Conservation (phyloP, 2,329 filamentous ascomycete species). For the Lachnellula arida region DNA sequence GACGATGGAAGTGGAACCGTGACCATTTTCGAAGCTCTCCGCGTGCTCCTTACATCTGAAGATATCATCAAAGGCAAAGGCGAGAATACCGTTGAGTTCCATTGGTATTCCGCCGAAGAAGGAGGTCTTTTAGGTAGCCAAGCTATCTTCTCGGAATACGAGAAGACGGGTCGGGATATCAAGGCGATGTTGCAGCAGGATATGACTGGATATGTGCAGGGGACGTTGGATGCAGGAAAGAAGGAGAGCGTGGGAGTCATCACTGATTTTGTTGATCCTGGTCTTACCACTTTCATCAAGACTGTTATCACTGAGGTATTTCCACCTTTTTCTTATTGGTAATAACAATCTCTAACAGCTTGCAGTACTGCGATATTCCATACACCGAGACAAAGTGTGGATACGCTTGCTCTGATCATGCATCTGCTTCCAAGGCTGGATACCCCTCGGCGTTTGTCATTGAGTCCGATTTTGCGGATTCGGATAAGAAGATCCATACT, state of each 20-base stretch:
- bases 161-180: constrained; percentile 66
- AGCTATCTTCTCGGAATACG: constrained; percentile 81
- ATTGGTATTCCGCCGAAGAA: constrained; percentile 93
- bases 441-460: constrained; percentile 75
- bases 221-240: constrained; percentile 75
- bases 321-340: background rate
- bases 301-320: constrained; percentile 66
- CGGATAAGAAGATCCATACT: constrained; percentile 65
- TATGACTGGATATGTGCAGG: constrained; percentile 88
- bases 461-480: constrained; percentile 64
- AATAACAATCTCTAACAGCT: constrained; percentile 2
- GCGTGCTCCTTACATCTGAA: constrained; percentile 70
- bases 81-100: constrained; percentile 88
- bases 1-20: constrained; percentile 92
- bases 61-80: constrained; percentile 67
- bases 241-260: constrained; percentile 88
- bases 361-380: constrained; percentile 78
- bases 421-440: constrained; percentile 67
- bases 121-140: constrained; percentile 83
- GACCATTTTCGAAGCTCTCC: constrained; percentile 88
- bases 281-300: constrained; percentile 86
- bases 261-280: constrained; percentile 81
- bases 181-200: constrained; percentile 98
- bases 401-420: constrained; percentile 77
- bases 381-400: constrained; percentile 85